Percentiles rank a stretch among this genome's conserved stretches.
phyloP scores from a whole-genome alignment of 83 land plant genomes.

The Thuja plicata region DNA sequence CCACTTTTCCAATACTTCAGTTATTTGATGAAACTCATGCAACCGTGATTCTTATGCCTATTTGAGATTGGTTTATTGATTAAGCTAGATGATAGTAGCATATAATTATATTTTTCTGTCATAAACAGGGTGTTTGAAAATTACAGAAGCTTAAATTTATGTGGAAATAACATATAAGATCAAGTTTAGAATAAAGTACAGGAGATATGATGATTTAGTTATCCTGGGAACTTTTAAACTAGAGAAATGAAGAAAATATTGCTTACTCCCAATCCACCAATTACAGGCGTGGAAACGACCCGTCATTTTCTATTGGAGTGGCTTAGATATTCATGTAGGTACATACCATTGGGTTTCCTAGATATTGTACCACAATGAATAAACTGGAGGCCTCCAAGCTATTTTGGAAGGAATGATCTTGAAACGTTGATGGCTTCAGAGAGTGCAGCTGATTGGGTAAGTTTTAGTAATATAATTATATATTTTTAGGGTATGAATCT shows the following conservation, averaged over 20 bases:
- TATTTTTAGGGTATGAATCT: not conserved
- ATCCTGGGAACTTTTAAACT: not conserved
- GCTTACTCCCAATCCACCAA: not conserved
- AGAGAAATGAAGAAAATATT: not conserved
- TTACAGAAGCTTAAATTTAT: not conserved
- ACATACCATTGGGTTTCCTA: conserved; percentile 87
- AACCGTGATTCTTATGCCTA: not conserved
- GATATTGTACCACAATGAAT: conserved; percentile 88
- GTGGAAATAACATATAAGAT: not conserved
- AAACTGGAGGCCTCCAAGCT: conserved; percentile 95
- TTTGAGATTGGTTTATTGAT: not conserved
- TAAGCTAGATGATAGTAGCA: not conserved
- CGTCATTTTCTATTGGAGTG: conserved; percentile 93
- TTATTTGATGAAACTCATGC: not conserved
- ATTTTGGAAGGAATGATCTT: conserved; percentile 87
- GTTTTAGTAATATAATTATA: not conserved
- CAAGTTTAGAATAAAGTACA: not conserved
- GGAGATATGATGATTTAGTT: not conserved
- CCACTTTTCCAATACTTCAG: not conserved
- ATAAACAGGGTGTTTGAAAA: not conserved
- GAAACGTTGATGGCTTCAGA: conserved; percentile 98
- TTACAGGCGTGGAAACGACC: conserved; percentile 93
- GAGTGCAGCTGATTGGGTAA: conserved; percentile 99
- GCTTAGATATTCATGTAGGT: conserved; percentile 90
- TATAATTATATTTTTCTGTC: not conserved